A percentile compares a stretch with the other conserved stretches of the same genome.
These are phyloP conservation scores for Fusarium sulawesiense DNA, from an alignment of 2,329 filamentous ascomycete species.

Conservation along the genomic window DNA sequence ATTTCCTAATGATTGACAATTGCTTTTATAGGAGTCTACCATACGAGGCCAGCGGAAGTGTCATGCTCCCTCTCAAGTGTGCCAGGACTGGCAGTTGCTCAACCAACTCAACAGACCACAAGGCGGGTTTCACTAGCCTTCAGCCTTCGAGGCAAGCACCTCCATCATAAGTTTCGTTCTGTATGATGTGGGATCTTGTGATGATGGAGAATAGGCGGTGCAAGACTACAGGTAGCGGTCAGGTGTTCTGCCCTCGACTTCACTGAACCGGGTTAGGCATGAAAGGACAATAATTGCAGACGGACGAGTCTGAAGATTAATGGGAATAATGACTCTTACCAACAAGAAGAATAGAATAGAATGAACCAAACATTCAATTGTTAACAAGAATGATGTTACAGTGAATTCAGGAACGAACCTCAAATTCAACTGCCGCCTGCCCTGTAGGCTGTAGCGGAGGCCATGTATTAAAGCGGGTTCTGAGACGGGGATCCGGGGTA, in stretches of 20 bases:
- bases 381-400: not conserved
- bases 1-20: constrained; percentile 1
- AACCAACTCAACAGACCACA: constrained; percentile 49
- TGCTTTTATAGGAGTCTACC: constrained; percentile 37
- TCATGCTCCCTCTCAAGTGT: constrained; percentile 37
- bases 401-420: not conserved
- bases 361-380: not conserved
- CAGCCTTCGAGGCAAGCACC: constrained; percentile 42
- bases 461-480: constrained; percentile 6
- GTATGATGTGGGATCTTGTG: constrained; percentile 11
- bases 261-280: not conserved
- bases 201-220: not conserved
- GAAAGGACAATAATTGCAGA: not conserved
- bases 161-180: constrained; percentile 4
- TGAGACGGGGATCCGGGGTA: constrained; percentile 42
- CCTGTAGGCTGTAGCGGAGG: constrained; percentile 3
- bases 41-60: constrained; percentile 50
- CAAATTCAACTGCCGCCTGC: constrained; percentile 13
- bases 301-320: not conserved
- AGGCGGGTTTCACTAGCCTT: constrained; percentile 47
- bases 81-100: constrained; percentile 39
- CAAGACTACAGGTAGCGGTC: constrained; percentile 8
- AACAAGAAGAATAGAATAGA: not conserved
- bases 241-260: constrained; percentile 9
- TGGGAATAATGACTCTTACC: not conserved